Percentiles rank a stretch among this genome's conserved stretches.
Conservation (phyloP, 2,329 filamentous ascomycete species). For the Lecanoromycetidae sp. region DNA sequence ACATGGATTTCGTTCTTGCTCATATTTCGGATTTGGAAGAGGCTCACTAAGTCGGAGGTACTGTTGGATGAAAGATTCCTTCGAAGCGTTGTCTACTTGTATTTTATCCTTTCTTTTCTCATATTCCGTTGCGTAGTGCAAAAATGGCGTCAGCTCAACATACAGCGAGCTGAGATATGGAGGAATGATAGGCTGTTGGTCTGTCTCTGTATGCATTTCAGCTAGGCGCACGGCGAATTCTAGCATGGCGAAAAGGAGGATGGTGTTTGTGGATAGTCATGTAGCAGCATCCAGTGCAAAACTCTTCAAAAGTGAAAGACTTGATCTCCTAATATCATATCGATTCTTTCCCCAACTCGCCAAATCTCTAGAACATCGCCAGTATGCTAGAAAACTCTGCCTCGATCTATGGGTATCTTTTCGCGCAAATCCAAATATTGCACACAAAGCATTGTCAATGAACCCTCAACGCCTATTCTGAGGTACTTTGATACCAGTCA, state of each 20-base stretch:
- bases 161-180: neutral
- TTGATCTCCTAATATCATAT: too few relatives aligned
- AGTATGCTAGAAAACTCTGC: neutral
- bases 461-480: constrained; percentile 4
- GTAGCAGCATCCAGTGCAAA: neutral
- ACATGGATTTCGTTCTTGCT: neutral
- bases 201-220: neutral
- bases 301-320: neutral
- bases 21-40: constrained; percentile 3
- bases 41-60: neutral
- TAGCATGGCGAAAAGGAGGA: neutral
- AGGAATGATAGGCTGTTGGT: neutral
- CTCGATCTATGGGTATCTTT: constrained; percentile 2
- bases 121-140: neutral
- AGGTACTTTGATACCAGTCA: constrained; percentile 27
- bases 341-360: too few relatives aligned
- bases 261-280: neutral
- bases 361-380: too few relatives aligned
- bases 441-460: neutral
- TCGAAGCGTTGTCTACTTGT: constrained; percentile 1
- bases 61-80: neutral
- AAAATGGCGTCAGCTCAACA: neutral
- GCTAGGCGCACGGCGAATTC: neutral
- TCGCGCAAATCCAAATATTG: neutral
- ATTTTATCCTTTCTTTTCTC: neutral